Conservation (phyloP, 495 filamentous ascomycete genomes). For the Aspergillus homomorphus region DNA sequence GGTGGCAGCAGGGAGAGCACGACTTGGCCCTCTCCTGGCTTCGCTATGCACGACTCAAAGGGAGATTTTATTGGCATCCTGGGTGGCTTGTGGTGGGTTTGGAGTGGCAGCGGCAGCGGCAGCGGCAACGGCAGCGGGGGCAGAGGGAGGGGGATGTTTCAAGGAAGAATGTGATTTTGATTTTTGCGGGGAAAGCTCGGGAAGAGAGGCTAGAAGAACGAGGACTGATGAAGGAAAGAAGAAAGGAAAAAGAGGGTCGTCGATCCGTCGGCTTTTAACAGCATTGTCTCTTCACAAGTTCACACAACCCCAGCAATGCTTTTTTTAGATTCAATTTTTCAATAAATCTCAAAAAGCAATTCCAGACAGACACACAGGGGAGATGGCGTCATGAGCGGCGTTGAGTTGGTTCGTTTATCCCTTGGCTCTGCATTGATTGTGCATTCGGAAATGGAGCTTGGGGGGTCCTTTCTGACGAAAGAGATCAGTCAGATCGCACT, state of each 20-base stretch:
- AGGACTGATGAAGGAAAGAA: not conserved
- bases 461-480: slow-evolving; percentile 6
- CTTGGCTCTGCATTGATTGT: not conserved
- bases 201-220: slow-evolving; percentile 1
- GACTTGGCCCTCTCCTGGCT: slow-evolving; percentile 74
- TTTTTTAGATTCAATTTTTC: slow-evolving; percentile 4
- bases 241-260: slow-evolving; percentile 2
- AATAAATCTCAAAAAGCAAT: slow-evolving; percentile 3
- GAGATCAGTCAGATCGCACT: not conserved
- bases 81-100: slow-evolving; percentile 5
- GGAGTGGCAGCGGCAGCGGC: not conserved
- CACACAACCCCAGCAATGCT: not conserved
- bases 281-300: slow-evolving; percentile 10
- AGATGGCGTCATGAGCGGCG: slow-evolving; percentile 17
- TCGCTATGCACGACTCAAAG: slow-evolving; percentile 68
- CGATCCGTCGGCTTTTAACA: slow-evolving; percentile 5
- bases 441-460: not conserved
- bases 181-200: slow-evolving; percentile 6
- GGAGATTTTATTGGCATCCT: slow-evolving; percentile 48
- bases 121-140: not conserved
- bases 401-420: not conserved
- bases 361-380: not conserved
- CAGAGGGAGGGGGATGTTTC: not conserved
- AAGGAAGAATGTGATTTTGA: not conserved
- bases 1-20: slow-evolving; percentile 70